A percentile compares a stretch with the other conserved stretches of the same genome.
Evolutionary conservation across 78 protist species (phyloP).

Genomic region (Dictyostelium discoideum): dicty_2.7 NC_007088.5:5250501-5251000

Average conservation of each 20-base stretch:
- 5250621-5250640: too few species aligned
- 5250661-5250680: too few species aligned
- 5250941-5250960: not conserved
- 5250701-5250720: not conserved
- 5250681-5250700: not conserved
- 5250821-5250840: not conserved
- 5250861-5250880: not conserved
- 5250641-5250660: too few species aligned
- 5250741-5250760: not conserved
- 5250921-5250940: not conserved
- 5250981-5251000: not conserved
- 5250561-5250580: not conserved
- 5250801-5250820: not conserved
- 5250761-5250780: not conserved
- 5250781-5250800: not conserved
- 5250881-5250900: not conserved
- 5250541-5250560: not conserved
- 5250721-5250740: not conserved
- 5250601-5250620: too few species aligned
- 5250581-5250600: too few species aligned
- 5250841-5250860: not conserved
- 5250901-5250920: not conserved
- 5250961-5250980: not conserved
- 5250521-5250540: conserved; percentile 31
- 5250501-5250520: conserved; percentile 69